Evolutionary conservation across 257 asterid species (phyloP).

Genomic region (Salvia hispanica): DNA sequence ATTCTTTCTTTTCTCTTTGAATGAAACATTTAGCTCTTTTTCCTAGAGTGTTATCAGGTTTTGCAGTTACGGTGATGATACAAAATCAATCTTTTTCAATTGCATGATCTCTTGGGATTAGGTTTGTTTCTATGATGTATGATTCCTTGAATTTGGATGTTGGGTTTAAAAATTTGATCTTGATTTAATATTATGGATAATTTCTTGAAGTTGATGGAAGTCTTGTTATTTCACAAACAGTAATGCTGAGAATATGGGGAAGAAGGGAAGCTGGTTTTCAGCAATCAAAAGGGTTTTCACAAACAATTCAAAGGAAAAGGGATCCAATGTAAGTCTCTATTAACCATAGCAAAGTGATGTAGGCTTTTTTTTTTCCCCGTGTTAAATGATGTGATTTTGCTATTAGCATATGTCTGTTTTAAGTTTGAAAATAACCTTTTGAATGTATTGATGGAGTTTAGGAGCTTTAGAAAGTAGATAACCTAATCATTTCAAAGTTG

Average conservation of each 20-base stretch:
- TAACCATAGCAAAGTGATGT: too few species aligned
- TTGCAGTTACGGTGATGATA: slow-evolving; percentile 51
- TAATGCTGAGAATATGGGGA: slow-evolving; percentile 92
- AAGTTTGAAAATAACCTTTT: background rate
- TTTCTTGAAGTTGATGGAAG: background rate
- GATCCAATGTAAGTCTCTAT: slow-evolving; percentile 51
- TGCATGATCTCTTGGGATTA: slow-evolving; percentile 49
- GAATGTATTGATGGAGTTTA: background rate
- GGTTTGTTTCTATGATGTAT: slow-evolving; percentile 27
- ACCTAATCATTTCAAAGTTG: too few species aligned
- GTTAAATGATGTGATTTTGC: background rate
- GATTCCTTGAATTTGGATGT: background rate
- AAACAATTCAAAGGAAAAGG: slow-evolving; percentile 70
- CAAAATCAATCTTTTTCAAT: slow-evolving; percentile 19
- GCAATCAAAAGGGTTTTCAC: slow-evolving; percentile 84
- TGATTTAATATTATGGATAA: background rate
- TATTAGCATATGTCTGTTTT: background rate
- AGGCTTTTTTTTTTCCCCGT: background rate
- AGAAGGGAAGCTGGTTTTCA: slow-evolving; percentile 96
- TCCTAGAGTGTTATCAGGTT: slow-evolving; percentile 35
- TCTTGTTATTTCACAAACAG: slow-evolving; percentile 33
- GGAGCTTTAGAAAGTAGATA: too few species aligned
- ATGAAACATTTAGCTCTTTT: too few species aligned
- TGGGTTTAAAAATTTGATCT: background rate
- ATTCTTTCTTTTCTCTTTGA: too few species aligned